phyloP scores from a whole-genome alignment of 805 yeast genomes.

The Ogataea methanolica region DNA sequence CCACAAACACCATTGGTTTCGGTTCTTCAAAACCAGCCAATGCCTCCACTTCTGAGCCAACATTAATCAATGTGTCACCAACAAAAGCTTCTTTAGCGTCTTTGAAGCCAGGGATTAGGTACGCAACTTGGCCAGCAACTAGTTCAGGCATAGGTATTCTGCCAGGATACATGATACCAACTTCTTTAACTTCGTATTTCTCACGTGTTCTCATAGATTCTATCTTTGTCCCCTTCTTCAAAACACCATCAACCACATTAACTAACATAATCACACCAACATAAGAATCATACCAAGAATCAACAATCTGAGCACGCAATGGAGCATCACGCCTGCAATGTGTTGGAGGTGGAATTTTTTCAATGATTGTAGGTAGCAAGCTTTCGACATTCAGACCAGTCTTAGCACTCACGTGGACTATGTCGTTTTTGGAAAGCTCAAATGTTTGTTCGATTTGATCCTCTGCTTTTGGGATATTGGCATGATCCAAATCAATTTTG shows the following conservation, averaged over 20 bases:
- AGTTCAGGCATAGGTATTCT: slow-evolving; percentile 58
- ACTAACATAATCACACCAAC: slow-evolving; percentile 86
- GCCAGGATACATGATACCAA: slow-evolving; percentile 95
- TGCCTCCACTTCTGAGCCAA: slow-evolving; percentile 59
- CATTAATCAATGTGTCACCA: slow-evolving; percentile 82
- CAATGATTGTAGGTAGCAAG: slow-evolving; percentile 77
- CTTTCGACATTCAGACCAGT: slow-evolving; percentile 77
- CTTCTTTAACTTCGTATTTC: slow-evolving; percentile 83
- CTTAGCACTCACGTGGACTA: slow-evolving; percentile 86
- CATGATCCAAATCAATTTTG: slow-evolving; percentile 85
- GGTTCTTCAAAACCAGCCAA: slow-evolving; percentile 95
- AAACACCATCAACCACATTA: slow-evolving; percentile 76
- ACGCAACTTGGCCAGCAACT: slow-evolving; percentile 91
- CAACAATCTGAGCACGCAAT: slow-evolving; percentile 77
- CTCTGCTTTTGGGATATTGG: slow-evolving; percentile 74
- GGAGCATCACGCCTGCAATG: slow-evolving; percentile 49
- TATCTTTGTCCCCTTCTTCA: slow-evolving; percentile 71
- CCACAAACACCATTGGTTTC: slow-evolving; percentile 97
- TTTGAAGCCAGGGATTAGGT: slow-evolving; percentile 92
- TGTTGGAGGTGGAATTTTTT: slow-evolving; percentile 57
- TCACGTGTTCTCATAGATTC: slow-evolving; percentile 72
- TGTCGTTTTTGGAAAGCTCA: slow-evolving; percentile 69
- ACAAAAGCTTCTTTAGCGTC: slow-evolving; percentile 79
- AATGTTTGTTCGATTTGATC: slow-evolving; percentile 84
- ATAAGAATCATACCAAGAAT: slow-evolving; percentile 94